Evolutionary conservation across 2,329 filamentous ascomycete species (phyloP), one percentile per base, ranked within the genome.

Genomic region (Penicillium sp.): DNA sequence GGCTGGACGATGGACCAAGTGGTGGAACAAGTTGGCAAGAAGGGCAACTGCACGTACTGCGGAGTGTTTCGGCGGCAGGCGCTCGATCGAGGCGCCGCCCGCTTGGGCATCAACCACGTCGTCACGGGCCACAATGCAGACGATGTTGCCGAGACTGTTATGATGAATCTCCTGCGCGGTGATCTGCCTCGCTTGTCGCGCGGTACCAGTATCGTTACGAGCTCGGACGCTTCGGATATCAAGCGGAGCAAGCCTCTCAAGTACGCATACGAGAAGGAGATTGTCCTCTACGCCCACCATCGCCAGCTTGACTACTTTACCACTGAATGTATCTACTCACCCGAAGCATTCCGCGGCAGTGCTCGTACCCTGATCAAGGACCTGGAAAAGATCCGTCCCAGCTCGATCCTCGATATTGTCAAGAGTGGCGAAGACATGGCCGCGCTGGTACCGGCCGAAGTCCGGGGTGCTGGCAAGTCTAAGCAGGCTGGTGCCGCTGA

Each of bases 1-100:
- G 94, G 93, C 8, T 99, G 94, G 94, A 97, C 92, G 1, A 99
- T 99, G 94, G 94, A 99, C 68, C 91, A 97, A 69, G 94, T 99
- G 9, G 95, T 99, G 4, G 89, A 92, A 66, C 90, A 93, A 44
- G 89, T 99, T 47, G 94, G 94, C 13, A 97, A 97, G 78, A 97
- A 97, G 74, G 92, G 93, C 29, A 99, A 99, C 74, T 99, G 94
- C 81, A 99, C 95, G 29, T 99, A 99, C 69, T 99, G 94, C 68
- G 94, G 94, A 13, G 94, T 99, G 16, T 99, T 99, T 70, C 82
- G 94, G 50, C 83, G 95, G 55, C 94, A 99, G 76, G 94, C 94
- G 1, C 80, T 99, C 32, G 94, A 99, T 71, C 85, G 94, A 8
- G 94, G 94, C 16, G 91, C 94, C 5, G 92, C 91, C 65, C 87